Evolutionary conservation across 805 yeast species (phyloP), one percentile per base, ranked within the genome.

Genomic region (Metschnikowia amazonensis): DNA sequence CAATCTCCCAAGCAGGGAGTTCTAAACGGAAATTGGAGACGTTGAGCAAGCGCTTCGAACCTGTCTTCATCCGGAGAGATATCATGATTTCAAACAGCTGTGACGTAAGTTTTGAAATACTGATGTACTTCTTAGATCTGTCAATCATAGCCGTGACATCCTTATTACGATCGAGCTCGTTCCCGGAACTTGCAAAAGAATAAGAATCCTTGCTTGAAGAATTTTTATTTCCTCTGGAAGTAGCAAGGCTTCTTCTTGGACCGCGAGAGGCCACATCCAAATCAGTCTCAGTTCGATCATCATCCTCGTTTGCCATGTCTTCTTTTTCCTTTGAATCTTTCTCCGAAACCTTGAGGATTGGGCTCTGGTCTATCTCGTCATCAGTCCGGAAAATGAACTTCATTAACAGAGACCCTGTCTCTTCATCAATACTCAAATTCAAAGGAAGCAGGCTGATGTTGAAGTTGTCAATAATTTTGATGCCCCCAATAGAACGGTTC

Each of bases 121-220:
- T 83, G 62, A 86, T 72, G 59, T 79, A 87, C 46, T 78, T 79
- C 23, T 86, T 77, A 0, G 97, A 88, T 39, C 97, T 69, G 36
- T 72, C 66, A 4, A 89, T 66, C 96, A 92, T 89, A 51, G 79
- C 76, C 21, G 79, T 62, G 18, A 69, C 57, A 17, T 70, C 57
- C 4, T 43, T 42, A 11, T 50, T 48, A 16, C 40, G 48, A 23
- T 45, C 53, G 10, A 27, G 39, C 1, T 21, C 25, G 16, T 39
- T 33, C 13, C 41, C 44, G 3, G 45, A 25, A 14, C 45, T 38
- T 4, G 49, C 35, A 8, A 36, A 40, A 5, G 42, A 34, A 3
- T 48, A 37, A 5, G 47, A 37, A 13, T 45, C 43, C 21, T 50
- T 48, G 25, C 21, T 28, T 11, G 42, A 25, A 16, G 46, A 6